Base-by-base conservation (phyloP, 2,329 filamentous ascomycete genomes). In the Talaromyces rugulosus region DNA sequence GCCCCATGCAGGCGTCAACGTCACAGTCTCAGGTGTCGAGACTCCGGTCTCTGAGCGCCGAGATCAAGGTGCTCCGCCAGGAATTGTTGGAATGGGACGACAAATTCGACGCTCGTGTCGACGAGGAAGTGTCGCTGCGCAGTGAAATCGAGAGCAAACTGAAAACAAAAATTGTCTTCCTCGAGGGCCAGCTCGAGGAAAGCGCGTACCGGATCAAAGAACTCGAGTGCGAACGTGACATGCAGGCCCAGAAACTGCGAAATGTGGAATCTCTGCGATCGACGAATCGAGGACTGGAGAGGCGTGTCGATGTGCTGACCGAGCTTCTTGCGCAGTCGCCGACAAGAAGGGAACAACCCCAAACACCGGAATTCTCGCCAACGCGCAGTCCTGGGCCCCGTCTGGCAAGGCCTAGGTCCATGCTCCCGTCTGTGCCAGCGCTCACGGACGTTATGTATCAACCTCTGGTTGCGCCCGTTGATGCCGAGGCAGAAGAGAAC, bases 1-100 rank as follows among this genome's bases (percentile, higher is more conserved):
- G 76, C 27, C 71, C 75, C 16, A 68, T 75, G 55, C 75, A 72
- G 36, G 79, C 78, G n/a, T 76, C 80, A 2, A 70, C 69, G 6
- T 33, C 23, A n/a, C 72, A 76, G 56, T 68, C 72, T 52, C 73
- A 76, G 52, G 71, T 69, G 27, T 67, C 74, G 23, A 77, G 72
- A 64, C 66, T 80, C 61, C 72, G 77, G 53, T 56, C 65, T 6
- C 62, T 69, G 23, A 72, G 66, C 58, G 66, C 70, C 8, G 73
- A 75, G 62, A 69, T 72, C 56, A 69, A 70, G 33, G 63, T 69
- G 5, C 63, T 76, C n/a, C 70, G 69, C 50, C 69, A 71, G 60
- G 71, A 75, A 62, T 58, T 75, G 4, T 62, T 66, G 33, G 68
- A 68, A 42, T 70, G 70, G 65, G 70, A 73, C 59, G 66, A 69